Percentiles rank a stretch among this genome's conserved stretches.
phyloP scores from a whole-genome alignment of 371 early-diverging fungal genomes.

The Chytridium lagenaria region DNA sequence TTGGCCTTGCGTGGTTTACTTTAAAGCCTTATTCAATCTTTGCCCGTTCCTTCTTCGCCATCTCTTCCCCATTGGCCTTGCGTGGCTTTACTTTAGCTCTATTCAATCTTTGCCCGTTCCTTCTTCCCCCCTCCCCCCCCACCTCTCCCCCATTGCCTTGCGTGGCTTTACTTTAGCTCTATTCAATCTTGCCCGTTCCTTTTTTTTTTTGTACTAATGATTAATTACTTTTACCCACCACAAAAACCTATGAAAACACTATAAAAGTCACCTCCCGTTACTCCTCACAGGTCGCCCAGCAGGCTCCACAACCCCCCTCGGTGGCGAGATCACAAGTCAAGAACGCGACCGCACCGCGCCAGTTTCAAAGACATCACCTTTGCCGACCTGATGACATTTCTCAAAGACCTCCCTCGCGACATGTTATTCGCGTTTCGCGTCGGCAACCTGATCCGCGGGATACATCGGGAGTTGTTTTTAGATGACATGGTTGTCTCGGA shows the following conservation, averaged over 20 bases:
- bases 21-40: no score
- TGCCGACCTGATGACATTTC: conserved; percentile 25
- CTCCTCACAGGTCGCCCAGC: conserved; percentile 26
- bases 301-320: conserved; percentile 15
- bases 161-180: no score
- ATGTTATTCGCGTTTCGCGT: conserved; percentile 34
- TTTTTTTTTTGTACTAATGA: neutral
- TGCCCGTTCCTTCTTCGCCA: no score
- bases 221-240: no score
- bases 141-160: no score
- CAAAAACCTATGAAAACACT: no score
- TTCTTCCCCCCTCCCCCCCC: no score
- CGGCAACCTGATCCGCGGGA: conserved; percentile 25
- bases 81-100: no score
- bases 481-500: neutral
- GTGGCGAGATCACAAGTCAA: conserved; percentile 14
- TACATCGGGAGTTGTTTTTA: conserved; percentile 25
- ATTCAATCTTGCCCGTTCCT: neutral
- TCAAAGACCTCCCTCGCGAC: conserved; percentile 32
- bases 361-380: conserved; percentile 5
- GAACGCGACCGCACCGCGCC: conserved; percentile 16
- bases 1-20: no score
- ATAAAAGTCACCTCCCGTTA: conserved; percentile 25
- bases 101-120: no score
- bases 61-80: no score